Percentiles rank a stretch among this genome's conserved stretches.
phyloP scores from a whole-genome alignment of 352 stramenopile genomes.

The Pythium apleroticum region DNA sequence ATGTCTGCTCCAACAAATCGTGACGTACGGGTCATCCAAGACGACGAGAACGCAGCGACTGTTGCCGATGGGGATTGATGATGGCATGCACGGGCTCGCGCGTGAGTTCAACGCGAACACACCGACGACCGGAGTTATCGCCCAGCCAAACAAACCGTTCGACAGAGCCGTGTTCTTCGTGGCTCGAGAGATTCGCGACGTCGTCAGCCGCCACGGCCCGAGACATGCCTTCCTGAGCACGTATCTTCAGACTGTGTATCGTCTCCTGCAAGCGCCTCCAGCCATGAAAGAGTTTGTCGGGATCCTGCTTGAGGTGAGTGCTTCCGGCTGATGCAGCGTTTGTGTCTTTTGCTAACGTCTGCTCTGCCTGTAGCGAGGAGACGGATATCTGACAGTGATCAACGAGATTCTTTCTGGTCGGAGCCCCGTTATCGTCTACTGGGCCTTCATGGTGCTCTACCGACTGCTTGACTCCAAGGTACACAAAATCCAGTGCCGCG shows the following conservation, averaged over 20 bases:
- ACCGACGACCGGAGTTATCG: conserved; percentile 62
- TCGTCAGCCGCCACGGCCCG: conserved; percentile 56
- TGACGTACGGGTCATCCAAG: conserved; percentile 58
- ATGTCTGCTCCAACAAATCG: conserved; percentile 62
- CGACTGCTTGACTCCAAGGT: conserved; percentile 67
- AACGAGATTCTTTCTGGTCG: conserved; percentile 58
- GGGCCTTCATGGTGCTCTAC: conserved; percentile 69
- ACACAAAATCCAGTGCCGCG: conserved; percentile 52
- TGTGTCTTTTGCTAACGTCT: conserved; percentile 6
- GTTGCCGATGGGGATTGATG: conserved; percentile 62
- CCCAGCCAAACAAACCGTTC: conserved; percentile 75
- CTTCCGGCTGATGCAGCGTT: background rate
- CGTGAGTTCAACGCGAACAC: conserved; percentile 83
- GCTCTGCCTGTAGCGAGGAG: conserved; percentile 41
- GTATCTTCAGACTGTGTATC: conserved; percentile 78
- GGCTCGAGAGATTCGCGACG: conserved; percentile 67
- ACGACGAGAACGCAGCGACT: conserved; percentile 61
- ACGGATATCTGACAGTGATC: conserved; percentile 73
- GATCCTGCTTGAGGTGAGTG: conserved; percentile 69
- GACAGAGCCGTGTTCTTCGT: conserved; percentile 70
- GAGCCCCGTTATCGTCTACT: conserved; percentile 62
- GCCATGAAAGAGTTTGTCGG: conserved; percentile 76
- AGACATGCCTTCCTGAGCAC: conserved; percentile 66
- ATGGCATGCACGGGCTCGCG: conserved; percentile 72
- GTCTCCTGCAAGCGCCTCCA: conserved; percentile 55